These are phyloP conservation scores for Bipolaris sorokiniana DNA, from an alignment of 2,329 filamentous ascomycete species.

Conservation along the genomic window DNA sequence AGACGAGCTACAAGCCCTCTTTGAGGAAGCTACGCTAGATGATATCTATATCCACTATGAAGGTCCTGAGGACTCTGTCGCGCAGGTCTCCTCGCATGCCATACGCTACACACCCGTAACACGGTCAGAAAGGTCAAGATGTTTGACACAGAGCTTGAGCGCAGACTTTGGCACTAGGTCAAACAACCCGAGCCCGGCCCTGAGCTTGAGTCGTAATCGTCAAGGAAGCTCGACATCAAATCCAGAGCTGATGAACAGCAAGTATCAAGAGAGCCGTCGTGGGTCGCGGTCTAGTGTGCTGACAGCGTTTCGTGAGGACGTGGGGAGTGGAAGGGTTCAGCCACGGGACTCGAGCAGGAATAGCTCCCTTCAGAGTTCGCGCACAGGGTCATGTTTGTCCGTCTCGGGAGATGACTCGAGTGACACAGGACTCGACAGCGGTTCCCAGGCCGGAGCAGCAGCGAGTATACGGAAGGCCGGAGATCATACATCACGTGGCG, in stretches of 20 bases:
- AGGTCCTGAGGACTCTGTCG: conserved; percentile 14
- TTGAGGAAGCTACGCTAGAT: conserved; percentile 16
- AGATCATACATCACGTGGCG: conserved; percentile 7
- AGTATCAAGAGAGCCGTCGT: conserved; percentile 28
- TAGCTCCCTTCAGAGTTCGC: conserved; percentile 25
- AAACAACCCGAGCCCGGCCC: conserved; percentile 54
- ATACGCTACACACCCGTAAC: not conserved
- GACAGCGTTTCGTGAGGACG: conserved; percentile 34
- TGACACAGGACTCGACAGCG: conserved; percentile 30
- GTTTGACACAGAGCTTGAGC: conserved; percentile 7
- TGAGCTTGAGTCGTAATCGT: conserved; percentile 44
- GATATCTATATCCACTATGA: conserved; percentile 10
- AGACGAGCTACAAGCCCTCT: conserved; percentile 38
- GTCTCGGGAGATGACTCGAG: conserved; percentile 23
- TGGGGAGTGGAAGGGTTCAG: conserved; percentile 20
- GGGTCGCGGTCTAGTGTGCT: conserved; percentile 40
- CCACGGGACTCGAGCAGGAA: conserved; percentile 24
- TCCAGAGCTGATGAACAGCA: conserved; percentile 38
- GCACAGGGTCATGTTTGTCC: conserved; percentile 13
- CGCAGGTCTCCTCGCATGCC: conserved; percentile 1
- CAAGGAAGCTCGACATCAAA: conserved; percentile 50
- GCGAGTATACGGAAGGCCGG: conserved; percentile 21
- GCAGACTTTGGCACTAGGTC: conserved; percentile 35
- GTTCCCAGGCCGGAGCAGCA: conserved; percentile 29
- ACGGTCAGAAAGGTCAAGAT: not conserved